Conservation (phyloP, 805 yeast genomes). For the Wickerhamiella kurtzmanii region DNA sequence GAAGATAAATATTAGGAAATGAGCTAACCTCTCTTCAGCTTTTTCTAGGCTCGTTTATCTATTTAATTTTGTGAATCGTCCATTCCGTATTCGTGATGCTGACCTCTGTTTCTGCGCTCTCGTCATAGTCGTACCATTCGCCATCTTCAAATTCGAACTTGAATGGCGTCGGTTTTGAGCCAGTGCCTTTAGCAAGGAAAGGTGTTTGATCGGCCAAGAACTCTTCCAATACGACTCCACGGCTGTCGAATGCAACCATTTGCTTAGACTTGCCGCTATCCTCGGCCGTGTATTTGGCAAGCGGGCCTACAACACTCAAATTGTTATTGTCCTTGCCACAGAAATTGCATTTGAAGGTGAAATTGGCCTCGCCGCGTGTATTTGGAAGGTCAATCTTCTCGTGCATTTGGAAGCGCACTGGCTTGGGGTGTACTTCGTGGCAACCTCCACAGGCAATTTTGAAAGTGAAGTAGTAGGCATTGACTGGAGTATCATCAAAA, state of each 20-base stretch:
- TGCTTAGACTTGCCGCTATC: conserved; percentile 31
- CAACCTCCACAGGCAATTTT: conserved; percentile 64
- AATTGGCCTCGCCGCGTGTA: conserved; percentile 71
- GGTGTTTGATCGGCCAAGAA: conserved; percentile 41
- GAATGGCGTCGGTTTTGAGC: conserved; percentile 39
- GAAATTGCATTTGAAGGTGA: conserved; percentile 59
- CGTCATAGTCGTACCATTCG: conserved; percentile 96
- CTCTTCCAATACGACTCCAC: conserved; percentile 65
- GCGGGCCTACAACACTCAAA: conserved; percentile 20
- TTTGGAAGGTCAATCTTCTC: conserved; percentile 39
- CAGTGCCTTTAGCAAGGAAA: conserved; percentile 31
- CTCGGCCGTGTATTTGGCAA: conserved; percentile 27
- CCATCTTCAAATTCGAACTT: conserved; percentile 58
- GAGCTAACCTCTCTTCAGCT: too few species aligned
- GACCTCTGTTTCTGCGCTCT: conserved; percentile 65
- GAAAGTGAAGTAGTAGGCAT: conserved; percentile 67
- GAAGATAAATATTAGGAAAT: background rate
- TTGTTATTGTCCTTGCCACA: conserved; percentile 35
- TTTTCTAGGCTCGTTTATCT: background rate
- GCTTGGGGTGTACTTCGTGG: conserved; percentile 61
- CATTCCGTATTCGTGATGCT: conserved; percentile 63
- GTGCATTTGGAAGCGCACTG: conserved; percentile 50
- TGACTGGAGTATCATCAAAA: conserved; percentile 44
- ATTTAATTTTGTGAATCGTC: conserved; percentile 34
- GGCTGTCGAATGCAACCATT: conserved; percentile 61